A percentile compares a stretch with the other conserved stretches of the same genome.
Evolutionary conservation across 495 filamentous ascomycete genomes (phyloP).

Genomic region (Darksidea phi): DNA sequence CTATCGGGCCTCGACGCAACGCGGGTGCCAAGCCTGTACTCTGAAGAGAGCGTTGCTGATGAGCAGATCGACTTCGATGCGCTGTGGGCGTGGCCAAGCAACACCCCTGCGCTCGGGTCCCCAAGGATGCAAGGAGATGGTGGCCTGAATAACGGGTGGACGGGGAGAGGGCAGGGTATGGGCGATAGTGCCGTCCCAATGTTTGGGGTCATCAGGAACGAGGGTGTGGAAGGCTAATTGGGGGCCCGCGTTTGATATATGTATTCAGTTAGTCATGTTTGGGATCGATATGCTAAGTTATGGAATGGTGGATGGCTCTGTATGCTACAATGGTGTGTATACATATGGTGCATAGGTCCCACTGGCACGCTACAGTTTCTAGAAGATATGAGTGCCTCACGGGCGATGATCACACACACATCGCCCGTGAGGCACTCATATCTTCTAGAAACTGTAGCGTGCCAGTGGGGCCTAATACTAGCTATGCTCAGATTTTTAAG

Average conservation of each 20-base stretch:
- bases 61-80: conserved; percentile 57
- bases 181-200: conserved; percentile 32
- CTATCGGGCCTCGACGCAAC: conserved; percentile 48
- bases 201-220: conserved; percentile 26
- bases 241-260: no score
- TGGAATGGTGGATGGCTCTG: background rate
- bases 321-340: background rate
- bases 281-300: no score
- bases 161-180: conserved; percentile 21
- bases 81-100: conserved; percentile 53
- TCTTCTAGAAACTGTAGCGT: no score
- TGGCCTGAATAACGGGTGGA: background rate
- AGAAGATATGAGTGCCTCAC: background rate
- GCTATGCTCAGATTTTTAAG: no score
- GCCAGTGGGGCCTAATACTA: no score
- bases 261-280: no score
- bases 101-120: conserved; percentile 26
- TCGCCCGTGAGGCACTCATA: background rate
- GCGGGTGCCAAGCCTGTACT: conserved; percentile 9
- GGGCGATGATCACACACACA: background rate
- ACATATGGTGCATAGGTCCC: background rate
- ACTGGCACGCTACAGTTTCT: no score
- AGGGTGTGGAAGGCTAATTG: background rate
- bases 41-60: conserved; percentile 44
- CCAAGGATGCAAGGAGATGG: conserved; percentile 16